phyloP scores from a whole-genome alignment of 1,284 basidiomycete species.

The Grifola frondosa region DNA sequence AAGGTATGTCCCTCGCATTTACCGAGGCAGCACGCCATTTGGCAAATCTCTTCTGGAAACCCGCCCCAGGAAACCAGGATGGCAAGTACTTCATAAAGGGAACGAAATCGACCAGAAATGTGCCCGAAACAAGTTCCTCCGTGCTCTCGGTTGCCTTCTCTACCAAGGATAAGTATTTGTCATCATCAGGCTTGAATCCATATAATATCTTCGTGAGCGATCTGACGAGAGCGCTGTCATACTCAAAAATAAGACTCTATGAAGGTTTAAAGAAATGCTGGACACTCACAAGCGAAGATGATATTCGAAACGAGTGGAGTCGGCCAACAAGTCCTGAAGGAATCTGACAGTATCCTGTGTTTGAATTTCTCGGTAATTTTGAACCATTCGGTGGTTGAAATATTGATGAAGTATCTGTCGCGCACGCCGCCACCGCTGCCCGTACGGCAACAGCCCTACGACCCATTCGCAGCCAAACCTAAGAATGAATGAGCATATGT shows the following conservation, averaged over 20 bases:
- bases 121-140: slow-evolving; percentile 14
- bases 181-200: slow-evolving; percentile 6
- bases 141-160: slow-evolving; percentile 11
- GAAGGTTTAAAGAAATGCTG: no score
- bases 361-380: slow-evolving; percentile 6
- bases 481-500: no score
- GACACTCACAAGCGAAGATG: slow-evolving; percentile 13
- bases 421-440: slow-evolving; percentile 4
- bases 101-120: slow-evolving; percentile 13
- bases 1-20: not conserved
- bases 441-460: slow-evolving; percentile 11
- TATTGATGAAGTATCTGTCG: slow-evolving; percentile 10
- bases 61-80: slow-evolving; percentile 11
- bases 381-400: slow-evolving; percentile 7
- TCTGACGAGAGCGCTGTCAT: no score
- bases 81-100: slow-evolving; percentile 14
- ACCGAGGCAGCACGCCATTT: slow-evolving; percentile 4
- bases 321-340: slow-evolving; percentile 3
- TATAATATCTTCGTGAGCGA: no score
- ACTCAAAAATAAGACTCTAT: no score
- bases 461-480: slow-evolving; percentile 21
- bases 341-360: slow-evolving; percentile 12
- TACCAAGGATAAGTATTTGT: slow-evolving; percentile 8
- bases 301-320: not conserved
- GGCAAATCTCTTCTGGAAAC: slow-evolving; percentile 5